Evolutionary conservation across 345 rosid genomes (phyloP).

Genomic region (Melaleuca quinquenervia): DNA sequence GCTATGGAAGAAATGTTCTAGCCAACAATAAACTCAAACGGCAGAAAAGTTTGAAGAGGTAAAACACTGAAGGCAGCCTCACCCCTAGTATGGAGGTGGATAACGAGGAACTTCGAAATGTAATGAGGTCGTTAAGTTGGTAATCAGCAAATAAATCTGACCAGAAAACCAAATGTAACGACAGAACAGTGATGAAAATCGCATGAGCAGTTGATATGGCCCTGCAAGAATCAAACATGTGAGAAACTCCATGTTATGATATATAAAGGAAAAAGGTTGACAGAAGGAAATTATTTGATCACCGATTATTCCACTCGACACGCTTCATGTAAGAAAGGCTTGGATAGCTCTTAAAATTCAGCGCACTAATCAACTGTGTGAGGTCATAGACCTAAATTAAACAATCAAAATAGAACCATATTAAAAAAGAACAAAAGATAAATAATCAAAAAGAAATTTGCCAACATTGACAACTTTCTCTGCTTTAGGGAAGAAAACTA

Average conservation of each 20-base stretch:
- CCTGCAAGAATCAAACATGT: constrained; percentile 17
- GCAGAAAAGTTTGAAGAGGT: background rate
- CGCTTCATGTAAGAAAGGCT: constrained; percentile 34
- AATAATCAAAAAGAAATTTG: background rate
- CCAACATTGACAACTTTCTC: background rate
- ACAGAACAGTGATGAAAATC: constrained; percentile 36
- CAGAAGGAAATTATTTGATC: background rate
- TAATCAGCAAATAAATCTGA: constrained; percentile 40
- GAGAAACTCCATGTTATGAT: background rate
- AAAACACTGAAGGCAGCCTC: constrained; percentile 8
- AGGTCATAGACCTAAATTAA: constrained; percentile 50
- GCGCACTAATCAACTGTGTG: constrained; percentile 29
- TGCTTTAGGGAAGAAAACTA: background rate
- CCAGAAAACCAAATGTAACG: constrained; percentile 55
- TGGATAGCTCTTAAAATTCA: constrained; percentile 51
- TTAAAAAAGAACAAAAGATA: background rate
- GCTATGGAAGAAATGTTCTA: background rate
- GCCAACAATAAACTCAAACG: background rate
- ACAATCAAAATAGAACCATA: background rate
- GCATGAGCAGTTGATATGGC: constrained; percentile 60
- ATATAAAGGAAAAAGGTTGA: background rate
- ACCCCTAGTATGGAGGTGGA: constrained; percentile 50
- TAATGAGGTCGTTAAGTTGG: constrained; percentile 20
- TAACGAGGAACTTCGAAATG: constrained; percentile 33
- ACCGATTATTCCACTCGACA: constrained; percentile 69